phyloP scores from a whole-genome alignment of 805 yeast genomes.

The Brettanomyces anomalus region DNA sequence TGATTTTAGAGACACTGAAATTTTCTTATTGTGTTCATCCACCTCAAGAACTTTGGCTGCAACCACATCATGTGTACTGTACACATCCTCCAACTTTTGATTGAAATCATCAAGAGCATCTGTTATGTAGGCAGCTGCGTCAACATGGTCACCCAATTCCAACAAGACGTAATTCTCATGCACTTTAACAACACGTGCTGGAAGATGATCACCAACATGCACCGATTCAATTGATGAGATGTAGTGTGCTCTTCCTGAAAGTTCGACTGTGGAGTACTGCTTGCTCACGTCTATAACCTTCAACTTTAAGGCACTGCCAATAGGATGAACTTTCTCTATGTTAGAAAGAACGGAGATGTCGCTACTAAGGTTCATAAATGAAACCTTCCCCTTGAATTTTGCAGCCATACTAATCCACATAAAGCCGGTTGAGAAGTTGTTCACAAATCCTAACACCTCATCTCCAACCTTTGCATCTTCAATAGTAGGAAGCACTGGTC shows the following conservation, averaged over 20 bases:
- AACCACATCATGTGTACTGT: conserved; percentile 42
- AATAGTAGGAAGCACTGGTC: conserved; percentile 23
- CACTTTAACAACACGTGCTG: conserved; percentile 55
- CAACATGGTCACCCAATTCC: conserved; percentile 54
- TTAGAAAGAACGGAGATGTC: conserved; percentile 39
- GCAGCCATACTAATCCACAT: conserved; percentile 69
- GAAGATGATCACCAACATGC: conserved; percentile 43
- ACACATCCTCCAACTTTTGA: conserved; percentile 40
- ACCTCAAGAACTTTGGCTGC: conserved; percentile 45
- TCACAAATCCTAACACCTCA: conserved; percentile 51
- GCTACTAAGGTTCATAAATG: conserved; percentile 54
- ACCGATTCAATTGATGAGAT: conserved; percentile 40
- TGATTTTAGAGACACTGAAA: conserved; percentile 58
- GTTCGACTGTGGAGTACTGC: conserved; percentile 32
- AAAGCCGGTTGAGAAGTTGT: conserved; percentile 49
- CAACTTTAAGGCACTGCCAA: conserved; percentile 63
- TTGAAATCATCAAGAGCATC: conserved; percentile 71
- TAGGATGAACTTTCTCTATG: conserved; percentile 50
- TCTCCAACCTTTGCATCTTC: conserved; percentile 41
- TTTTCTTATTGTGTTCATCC: conserved; percentile 40
- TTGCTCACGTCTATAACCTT: conserved; percentile 44
- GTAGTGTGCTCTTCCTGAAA: conserved; percentile 35
- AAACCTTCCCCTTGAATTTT: conserved; percentile 52
- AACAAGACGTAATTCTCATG: conserved; percentile 54
- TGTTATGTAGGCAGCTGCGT: conserved; percentile 60